Conservation (phyloP, 495 filamentous ascomycete species). For the Tuber indicum region DNA sequence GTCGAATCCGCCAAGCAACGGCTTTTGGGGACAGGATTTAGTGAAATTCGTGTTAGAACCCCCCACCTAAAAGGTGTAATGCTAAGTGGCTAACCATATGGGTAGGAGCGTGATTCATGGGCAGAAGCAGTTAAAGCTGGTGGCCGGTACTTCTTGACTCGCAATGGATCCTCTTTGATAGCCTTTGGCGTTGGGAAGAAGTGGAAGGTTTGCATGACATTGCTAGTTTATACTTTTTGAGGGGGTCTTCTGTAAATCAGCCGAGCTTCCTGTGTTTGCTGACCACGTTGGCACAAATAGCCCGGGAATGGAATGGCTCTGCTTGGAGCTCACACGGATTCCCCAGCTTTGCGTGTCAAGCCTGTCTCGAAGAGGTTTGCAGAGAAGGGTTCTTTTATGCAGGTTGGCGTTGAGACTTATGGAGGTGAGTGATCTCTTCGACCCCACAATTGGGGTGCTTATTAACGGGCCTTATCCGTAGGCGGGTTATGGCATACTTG, state of each 20-base stretch:
- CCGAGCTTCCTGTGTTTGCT: slow-evolving; percentile 9
- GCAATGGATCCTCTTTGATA: slow-evolving; percentile 87
- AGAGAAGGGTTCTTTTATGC: slow-evolving; percentile 71
- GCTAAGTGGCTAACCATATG: neutral
- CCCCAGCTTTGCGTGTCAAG: slow-evolving; percentile 82
- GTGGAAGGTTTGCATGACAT: slow-evolving; percentile 58
- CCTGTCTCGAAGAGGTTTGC: slow-evolving; percentile 81
- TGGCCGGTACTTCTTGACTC: slow-evolving; percentile 92
- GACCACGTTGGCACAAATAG: slow-evolving; percentile 39
- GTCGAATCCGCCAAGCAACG: slow-evolving; percentile 69
- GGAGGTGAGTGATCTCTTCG: slow-evolving; percentile 61
- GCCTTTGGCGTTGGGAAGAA: slow-evolving; percentile 88
- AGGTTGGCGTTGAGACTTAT: slow-evolving; percentile 95
- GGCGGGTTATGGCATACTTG: slow-evolving; percentile 56
- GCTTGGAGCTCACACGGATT: slow-evolving; percentile 96
- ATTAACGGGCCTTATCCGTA: slow-evolving; percentile 8
- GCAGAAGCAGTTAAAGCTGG: slow-evolving; percentile 68
- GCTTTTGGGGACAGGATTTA: slow-evolving; percentile 75
- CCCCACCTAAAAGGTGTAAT: neutral
- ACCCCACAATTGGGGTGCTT: neutral
- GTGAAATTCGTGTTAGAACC: slow-evolving; percentile 61
- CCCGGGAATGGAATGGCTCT: slow-evolving; percentile 90
- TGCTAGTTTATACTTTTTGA: neutral
- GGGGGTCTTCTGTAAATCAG: neutral
- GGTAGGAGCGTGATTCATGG: slow-evolving; percentile 86